phyloP scores from a whole-genome alignment of 169 alveolate species.

The Amoebophrya sp. region DNA sequence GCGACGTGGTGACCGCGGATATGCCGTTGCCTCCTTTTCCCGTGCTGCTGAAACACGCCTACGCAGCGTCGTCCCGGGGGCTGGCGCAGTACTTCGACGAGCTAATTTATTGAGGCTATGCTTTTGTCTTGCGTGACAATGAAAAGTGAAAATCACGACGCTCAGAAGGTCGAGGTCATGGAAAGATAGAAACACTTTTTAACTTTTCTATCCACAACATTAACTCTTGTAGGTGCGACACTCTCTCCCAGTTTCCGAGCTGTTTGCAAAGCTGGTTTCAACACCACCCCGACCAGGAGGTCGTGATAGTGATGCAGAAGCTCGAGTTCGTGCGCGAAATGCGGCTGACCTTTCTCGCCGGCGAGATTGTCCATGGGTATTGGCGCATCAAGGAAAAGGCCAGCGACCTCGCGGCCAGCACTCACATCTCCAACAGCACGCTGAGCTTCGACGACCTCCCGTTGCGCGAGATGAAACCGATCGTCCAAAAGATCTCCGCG shows the following conservation, averaged over 20 bases:
- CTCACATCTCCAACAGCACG: not conserved
- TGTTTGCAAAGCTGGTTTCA: not conserved
- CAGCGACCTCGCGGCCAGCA: not conserved
- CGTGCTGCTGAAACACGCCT: slow-evolving; percentile 9
- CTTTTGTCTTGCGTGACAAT: too few relatives aligned
- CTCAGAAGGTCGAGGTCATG: too few relatives aligned
- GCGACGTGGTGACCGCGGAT: not conserved
- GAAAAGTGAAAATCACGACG: too few relatives aligned
- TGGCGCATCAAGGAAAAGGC: not conserved
- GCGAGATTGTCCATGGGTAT: not conserved
- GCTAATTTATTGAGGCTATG: too few relatives aligned
- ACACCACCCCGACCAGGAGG: not conserved
- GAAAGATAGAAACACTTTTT: too few relatives aligned
- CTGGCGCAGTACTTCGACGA: not conserved
- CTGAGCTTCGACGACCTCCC: not conserved
- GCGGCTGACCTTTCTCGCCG: not conserved
- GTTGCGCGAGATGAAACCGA: not conserved
- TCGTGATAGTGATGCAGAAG: not conserved
- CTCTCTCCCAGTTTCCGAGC: not conserved
- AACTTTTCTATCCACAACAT: too few relatives aligned
- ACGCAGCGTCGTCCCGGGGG: slow-evolving; percentile 3
- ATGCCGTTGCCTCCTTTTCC: not conserved
- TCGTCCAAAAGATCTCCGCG: not conserved
- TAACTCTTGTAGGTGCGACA: not conserved
- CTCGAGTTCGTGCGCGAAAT: not conserved